Evolutionary conservation across 2,329 filamentous ascomycete species (phyloP), one percentile per base, ranked within the genome.

Genomic region (Dendrostoma leiphaemia): DNA sequence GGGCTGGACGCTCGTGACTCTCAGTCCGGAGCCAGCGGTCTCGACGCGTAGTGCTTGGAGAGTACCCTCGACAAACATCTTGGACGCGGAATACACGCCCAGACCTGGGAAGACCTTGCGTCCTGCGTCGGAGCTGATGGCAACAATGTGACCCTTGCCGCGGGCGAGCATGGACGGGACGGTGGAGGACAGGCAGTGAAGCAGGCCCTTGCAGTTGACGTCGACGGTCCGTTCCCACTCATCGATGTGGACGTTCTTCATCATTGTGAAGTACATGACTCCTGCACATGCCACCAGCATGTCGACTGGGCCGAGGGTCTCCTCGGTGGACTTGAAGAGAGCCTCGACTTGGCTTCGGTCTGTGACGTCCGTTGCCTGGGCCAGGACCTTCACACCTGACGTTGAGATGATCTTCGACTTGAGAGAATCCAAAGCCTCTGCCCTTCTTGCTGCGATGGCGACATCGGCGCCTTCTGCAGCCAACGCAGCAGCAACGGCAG

Each of bases 231-330:
- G 86, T 59, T 91, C 85, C 89, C 89, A 93, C 63, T 93, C 85
- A 5, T 89, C 86, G 0, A 76, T 81, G 59, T 88, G 80, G 15
- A 75, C 80, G 66, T 91, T 92, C 53, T 85, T 83, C 89, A 93
- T 92, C 84, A 92, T 85, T 51, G 89, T 92, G 71, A 85, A 93
- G 74, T 93, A 93, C 89, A 93, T 93, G 66, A 93, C 89, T 32
- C 89, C 89, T 0, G 89, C 90, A 64, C 88, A 90, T 37, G 84
- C 84, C 47, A 93, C 83, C n/a, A 93, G 79, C 48, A 92, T 89
- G 66, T 93, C 89, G 41, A 92, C 76, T 0, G 85, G 82, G 0
- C 89, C 89, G 0, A 92, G 83, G 61, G 85, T 74, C 43, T 81
- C 76, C 24, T 74, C 74, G 1, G 87, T 77, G 0, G 80, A 75